Conservation (phyloP, 2,329 filamentous ascomycete species). For the Aspergillus bombycis region DNA sequence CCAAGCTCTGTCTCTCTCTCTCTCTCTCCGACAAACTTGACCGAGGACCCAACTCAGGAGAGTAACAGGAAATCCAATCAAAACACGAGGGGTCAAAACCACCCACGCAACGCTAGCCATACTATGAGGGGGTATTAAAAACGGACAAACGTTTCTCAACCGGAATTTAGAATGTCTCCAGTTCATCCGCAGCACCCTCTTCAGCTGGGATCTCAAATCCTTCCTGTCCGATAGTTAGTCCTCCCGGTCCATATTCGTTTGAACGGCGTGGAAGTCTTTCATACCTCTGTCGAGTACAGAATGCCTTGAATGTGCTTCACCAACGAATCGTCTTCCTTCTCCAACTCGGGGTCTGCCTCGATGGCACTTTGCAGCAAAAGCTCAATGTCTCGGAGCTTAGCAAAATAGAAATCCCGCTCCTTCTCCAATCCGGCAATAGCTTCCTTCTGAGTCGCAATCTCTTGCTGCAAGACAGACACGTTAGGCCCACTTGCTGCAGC, state of each 20-base stretch:
- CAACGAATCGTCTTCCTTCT: slow-evolving; percentile 89
- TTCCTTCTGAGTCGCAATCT: slow-evolving; percentile 89
- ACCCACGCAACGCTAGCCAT: slow-evolving; percentile 23
- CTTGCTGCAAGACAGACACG: slow-evolving; percentile 74
- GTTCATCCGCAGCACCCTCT: slow-evolving; percentile 29
- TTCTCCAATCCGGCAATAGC: slow-evolving; percentile 93
- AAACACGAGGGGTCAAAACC: slow-evolving; percentile 9
- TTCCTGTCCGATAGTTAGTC: slow-evolving; percentile 26
- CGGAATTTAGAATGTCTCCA: slow-evolving; percentile 34
- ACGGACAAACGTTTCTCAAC: slow-evolving; percentile 18
- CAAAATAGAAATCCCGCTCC: slow-evolving; percentile 98
- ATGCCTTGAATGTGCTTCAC: slow-evolving; percentile 97
- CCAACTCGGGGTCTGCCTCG: slow-evolving; percentile 88
- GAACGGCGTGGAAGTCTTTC: slow-evolving; percentile 9
- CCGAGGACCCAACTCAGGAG: neutral
- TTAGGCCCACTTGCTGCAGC: slow-evolving; percentile 57
- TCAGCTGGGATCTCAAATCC: slow-evolving; percentile 38
- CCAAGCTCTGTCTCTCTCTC: neutral
- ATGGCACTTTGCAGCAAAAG: slow-evolving; percentile 89
- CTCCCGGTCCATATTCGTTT: neutral
- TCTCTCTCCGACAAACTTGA: neutral
- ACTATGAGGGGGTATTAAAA: slow-evolving; percentile 33
- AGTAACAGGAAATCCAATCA: neutral
- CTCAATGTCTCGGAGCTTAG: slow-evolving; percentile 96
- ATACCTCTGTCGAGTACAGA: slow-evolving; percentile 89